Conservation (phyloP, 23 red algal species). For the Pyropia yezoensis region DNA sequence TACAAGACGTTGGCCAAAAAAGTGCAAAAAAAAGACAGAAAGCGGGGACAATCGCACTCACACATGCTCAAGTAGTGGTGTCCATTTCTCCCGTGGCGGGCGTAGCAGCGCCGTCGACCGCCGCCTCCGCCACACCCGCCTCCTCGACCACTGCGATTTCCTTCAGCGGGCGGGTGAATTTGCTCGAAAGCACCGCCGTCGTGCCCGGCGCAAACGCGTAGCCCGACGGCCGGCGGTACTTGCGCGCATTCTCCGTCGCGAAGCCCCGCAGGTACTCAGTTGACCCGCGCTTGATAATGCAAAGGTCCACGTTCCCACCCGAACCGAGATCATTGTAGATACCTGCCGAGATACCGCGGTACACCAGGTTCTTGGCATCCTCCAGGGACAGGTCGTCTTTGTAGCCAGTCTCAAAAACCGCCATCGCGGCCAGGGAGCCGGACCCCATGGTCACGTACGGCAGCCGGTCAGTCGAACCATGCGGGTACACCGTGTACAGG, state of each 20-base stretch:
- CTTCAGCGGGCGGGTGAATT: conserved; percentile 26
- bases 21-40: too few relatives aligned
- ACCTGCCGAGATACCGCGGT: conserved; percentile 87
- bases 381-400: conserved; percentile 79
- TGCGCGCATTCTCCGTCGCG: conserved; percentile 79
- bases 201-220: conserved; percentile 73
- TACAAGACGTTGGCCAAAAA: too few relatives aligned
- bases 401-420: conserved; percentile 87
- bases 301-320: conserved; percentile 95
- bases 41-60: too few relatives aligned
- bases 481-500: conserved; percentile 99
- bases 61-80: too few relatives aligned
- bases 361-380: conserved; percentile 80
- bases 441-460: conserved; percentile 98
- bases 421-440: conserved; percentile 96
- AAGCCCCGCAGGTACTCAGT: conserved; percentile 78
- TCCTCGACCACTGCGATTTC: conserved; percentile 38
- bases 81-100: too few relatives aligned
- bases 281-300: conserved; percentile 71
- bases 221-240: conserved; percentile 72
- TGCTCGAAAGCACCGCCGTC: conserved; percentile 57
- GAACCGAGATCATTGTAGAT: conserved; percentile 98
- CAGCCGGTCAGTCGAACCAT: conserved; percentile 84
- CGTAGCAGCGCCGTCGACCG: conserved; percentile 1
- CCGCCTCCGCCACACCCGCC: conserved; percentile 15